phyloP scores from a whole-genome alignment of 768 basidiomycete genomes.

The Porphyrellus cyaneotinctus region DNA sequence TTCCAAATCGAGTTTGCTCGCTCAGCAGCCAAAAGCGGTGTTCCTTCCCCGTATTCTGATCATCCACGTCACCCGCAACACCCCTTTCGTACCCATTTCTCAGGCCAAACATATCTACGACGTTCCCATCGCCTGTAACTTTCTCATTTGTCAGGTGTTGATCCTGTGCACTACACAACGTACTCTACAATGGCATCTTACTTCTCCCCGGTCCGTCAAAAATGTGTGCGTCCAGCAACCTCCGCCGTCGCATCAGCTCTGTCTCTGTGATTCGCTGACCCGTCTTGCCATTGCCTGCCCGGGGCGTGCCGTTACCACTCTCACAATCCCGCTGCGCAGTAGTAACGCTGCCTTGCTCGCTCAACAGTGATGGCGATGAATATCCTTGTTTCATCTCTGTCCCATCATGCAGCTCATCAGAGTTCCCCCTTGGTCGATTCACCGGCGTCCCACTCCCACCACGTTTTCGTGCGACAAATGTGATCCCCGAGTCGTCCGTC shows the following conservation, averaged over 20 bases:
- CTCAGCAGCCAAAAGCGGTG: slow-evolving; percentile 25
- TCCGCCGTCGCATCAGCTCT: slow-evolving; percentile 73
- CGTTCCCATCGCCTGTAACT: slow-evolving; percentile 1
- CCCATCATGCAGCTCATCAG: slow-evolving; percentile 17
- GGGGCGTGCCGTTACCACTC: slow-evolving; percentile 28
- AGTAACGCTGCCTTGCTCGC: slow-evolving; percentile 2
- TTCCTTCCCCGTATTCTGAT: slow-evolving; percentile 10
- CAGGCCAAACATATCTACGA: neutral
- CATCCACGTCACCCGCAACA: slow-evolving; percentile 4
- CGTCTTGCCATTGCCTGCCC: slow-evolving; percentile 37
- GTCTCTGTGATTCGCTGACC: slow-evolving; percentile 74
- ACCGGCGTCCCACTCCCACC: slow-evolving; percentile 29
- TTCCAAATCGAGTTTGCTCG: slow-evolving; percentile 14
- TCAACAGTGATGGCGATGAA: slow-evolving; percentile 7
- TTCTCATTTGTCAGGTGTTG: neutral
- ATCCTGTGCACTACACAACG: neutral
- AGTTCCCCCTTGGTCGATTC: slow-evolving; percentile 17
- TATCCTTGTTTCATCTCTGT: slow-evolving; percentile 18
- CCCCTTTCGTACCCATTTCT: neutral
- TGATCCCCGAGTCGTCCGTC: slow-evolving; percentile 66
- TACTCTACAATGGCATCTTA: neutral
- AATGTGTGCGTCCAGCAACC: slow-evolving; percentile 72
- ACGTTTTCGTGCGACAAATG: slow-evolving; percentile 61
- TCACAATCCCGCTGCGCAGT: slow-evolving; percentile 18
- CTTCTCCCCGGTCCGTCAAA: slow-evolving; percentile 33